phyloP scores from a whole-genome alignment of 1,139 yeast genomes.

The Taiozyma sp. region DNA sequence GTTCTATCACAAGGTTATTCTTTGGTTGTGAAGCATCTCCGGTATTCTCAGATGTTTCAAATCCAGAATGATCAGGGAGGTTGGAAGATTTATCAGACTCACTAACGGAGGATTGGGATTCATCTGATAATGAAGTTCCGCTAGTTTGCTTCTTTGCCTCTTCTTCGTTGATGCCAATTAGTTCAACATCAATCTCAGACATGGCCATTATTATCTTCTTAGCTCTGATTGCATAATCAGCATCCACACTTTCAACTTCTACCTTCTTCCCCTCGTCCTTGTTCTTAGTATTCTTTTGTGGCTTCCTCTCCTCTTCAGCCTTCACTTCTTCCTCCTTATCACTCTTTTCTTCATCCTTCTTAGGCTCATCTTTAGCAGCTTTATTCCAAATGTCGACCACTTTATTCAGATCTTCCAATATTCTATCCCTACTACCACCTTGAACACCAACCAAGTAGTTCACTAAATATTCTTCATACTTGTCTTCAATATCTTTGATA shows the following conservation, averaged over 20 bases:
- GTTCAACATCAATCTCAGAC: conserved; percentile 33
- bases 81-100: not conserved
- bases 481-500: conserved; percentile 48
- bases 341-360: conserved; percentile 12
- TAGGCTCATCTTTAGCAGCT: conserved; percentile 30
- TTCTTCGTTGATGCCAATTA: conserved; percentile 34
- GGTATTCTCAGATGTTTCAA: not conserved
- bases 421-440: conserved; percentile 66
- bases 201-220: conserved; percentile 32
- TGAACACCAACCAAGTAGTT: conserved; percentile 64
- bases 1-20: conserved; percentile 33
- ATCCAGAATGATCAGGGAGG: not conserved
- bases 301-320: conserved; percentile 14
- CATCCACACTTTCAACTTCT: conserved; percentile 22
- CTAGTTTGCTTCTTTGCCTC: conserved; percentile 5
- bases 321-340: conserved; percentile 13
- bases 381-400: conserved; percentile 56
- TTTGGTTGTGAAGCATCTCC: conserved; percentile 5
- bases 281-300: conserved; percentile 5
- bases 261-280: conserved; percentile 16
- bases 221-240: conserved; percentile 42
- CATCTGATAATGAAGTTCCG: not conserved
- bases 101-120: not conserved
- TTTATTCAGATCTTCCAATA: conserved; percentile 46
- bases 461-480: conserved; percentile 51